Base-by-base conservation (phyloP, 768 basidiomycete genomes). In the Pleurotus cornucopiae region DNA sequence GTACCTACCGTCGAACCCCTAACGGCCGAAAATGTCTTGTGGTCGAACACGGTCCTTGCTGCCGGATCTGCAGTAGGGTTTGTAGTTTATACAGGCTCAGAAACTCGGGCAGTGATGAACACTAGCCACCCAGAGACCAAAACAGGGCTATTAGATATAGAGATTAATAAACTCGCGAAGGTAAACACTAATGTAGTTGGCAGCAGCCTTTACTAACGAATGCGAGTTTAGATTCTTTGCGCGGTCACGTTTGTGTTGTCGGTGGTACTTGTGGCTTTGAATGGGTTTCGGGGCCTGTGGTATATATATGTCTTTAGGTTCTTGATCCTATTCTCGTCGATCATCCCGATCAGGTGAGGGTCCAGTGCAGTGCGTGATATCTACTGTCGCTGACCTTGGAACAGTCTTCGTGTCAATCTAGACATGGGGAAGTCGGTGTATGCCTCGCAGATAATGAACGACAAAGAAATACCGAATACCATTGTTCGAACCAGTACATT, bases 361-460 rank as follows among this genome's bases (percentile, higher is more conserved):
- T 43, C n/a, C n/a, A 16, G 46, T n/a, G 43, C 6, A 12, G 48
- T 18, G 23, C 41, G 34, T 25, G 26, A 48, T 25, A 25, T 37
- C 41, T n/a, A 51, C 30, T 26, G 9, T 53, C 18, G 51, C 16
- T 14, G 23, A 43, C n/a, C 30, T 55, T 45, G 43, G 38, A 26
- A 5, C 67, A 98, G 95, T 78, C 76, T 99, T 55, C 90, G 97
- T n/a, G 96, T 99, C 53, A 99, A 99, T 63, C 80, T 99, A 53
- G 97, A 99, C 69, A 98, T 99, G 95, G 97, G 97, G 56, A 99
- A 99, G 73, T 98, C 95, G 1, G 90, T 98, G 43, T 99, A 99
- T 63, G 94, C 93, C 0, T 87, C 90, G 43, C 91, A 94, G 61
- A 98, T 98, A 56, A 94, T 95, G 88, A 87, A 83, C 51, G 97